Evolutionary conservation across 108 stramenopile genomes (phyloP), one percentile per base, ranked within the genome.

Genomic region (Epipyxis sp.): DNA sequence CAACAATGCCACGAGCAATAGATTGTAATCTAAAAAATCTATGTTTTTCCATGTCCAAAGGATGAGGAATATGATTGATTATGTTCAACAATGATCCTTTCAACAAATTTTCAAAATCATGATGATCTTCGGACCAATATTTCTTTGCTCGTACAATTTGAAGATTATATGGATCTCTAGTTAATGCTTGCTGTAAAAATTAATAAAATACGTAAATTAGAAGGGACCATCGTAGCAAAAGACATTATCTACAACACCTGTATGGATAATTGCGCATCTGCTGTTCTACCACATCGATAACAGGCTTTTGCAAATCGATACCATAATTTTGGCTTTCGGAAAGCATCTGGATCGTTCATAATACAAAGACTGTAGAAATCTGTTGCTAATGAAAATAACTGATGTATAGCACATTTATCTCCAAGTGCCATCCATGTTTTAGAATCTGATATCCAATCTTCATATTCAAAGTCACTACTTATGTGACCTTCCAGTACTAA

Each of bases 341-440:
- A 74, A 32, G 71, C 71, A 13, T 74, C 46, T 13, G 46, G 71
- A 32, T 74, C 71, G 20, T 6, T 13, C 71, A 37, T 3, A 3
- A 74, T 3, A 3, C 13, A 37, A 30, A 54, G 71, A 32, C 13
- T 6, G 50, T 74, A 74, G 71, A 74, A 37, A 32, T 74, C 71
- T 10, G 71, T 57, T 16, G 71, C 71, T 3, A 74, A 42, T 3
- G 71, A 39, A 37, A 54, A 74, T 42, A 74, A n/a, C 50, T 57
- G 41, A 32, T 74, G 71, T 42, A 37, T 37, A 13, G 50, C 71
- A 42, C 71, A 74, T 32, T 74, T 74, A 42, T 74, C 71, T 13
- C 32, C 71, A 32, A 74, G 44, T 6, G 44, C 10, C 34, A 46
- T 27, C 71, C 71, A 74, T 42, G 71, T 74, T 27, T 3, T 10